Conservation (phyloP, 129 eudicot species). For the Logfia minima region DNA sequence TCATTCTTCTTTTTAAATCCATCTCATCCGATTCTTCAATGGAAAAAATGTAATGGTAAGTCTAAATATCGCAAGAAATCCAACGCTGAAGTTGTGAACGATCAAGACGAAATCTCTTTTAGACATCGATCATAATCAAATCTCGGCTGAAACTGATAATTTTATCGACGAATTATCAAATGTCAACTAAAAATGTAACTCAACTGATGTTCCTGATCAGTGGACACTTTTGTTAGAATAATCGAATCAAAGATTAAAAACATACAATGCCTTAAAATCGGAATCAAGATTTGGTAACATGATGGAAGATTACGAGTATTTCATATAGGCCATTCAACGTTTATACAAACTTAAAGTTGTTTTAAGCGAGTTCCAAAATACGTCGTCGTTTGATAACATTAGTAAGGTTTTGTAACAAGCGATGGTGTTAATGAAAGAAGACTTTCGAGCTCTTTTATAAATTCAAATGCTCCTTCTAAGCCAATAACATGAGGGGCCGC, state of each 20-base stretch:
- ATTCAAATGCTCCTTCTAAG: constrained; percentile 21
- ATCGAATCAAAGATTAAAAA: constrained; percentile 45
- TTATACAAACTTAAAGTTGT: constrained; percentile 43
- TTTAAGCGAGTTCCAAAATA: constrained; percentile 42
- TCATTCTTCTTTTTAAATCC: constrained; percentile 13
- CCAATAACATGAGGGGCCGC: constrained; percentile 19
- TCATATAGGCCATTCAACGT: constrained; percentile 42
- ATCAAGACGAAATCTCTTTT: constrained; percentile 15
- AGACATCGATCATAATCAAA: constrained; percentile 23
- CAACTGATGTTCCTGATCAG: constrained; percentile 44
- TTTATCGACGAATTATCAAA: constrained; percentile 38
- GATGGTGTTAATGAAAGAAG: constrained; percentile 64
- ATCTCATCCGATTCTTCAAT: constrained; percentile 15
- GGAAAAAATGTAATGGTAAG: constrained; percentile 25
- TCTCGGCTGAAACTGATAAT: constrained; percentile 38
- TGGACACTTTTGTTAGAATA: constrained; percentile 42
- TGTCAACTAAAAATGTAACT: constrained; percentile 35
- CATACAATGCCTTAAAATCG: constrained; percentile 27
- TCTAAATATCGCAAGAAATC: constrained; percentile 17
- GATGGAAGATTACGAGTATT: constrained; percentile 45
- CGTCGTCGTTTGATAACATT: constrained; percentile 33
- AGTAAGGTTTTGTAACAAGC: constrained; percentile 52
- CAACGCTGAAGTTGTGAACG: background rate
- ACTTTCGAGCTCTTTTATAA: constrained; percentile 50
- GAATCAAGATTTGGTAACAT: constrained; percentile 32